Evolutionary conservation across 2,329 filamentous ascomycete species (phyloP).

Genomic region (Trichophaea hybrida): DNA sequence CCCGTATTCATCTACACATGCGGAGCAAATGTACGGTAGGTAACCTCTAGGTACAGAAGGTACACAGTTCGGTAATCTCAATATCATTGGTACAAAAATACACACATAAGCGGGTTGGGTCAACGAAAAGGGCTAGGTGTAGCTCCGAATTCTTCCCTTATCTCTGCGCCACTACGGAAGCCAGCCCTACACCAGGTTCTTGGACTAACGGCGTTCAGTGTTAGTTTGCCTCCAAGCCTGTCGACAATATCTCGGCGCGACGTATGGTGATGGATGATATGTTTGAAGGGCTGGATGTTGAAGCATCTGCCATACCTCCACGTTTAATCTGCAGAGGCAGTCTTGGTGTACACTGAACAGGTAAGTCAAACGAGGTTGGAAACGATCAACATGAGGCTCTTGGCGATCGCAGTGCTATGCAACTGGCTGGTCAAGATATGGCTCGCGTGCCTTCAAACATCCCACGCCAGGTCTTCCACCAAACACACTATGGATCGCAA

Average conservation of each 20-base stretch:
- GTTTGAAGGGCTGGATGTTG: background rate
- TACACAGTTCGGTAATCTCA: no score
- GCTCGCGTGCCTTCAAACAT: no score
- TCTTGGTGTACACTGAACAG: background rate
- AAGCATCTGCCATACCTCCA: background rate
- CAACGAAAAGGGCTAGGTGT: background rate
- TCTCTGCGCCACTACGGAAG: background rate
- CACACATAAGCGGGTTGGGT: no score
- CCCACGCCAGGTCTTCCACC: background rate
- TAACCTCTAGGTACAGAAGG: no score
- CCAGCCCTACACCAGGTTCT: background rate
- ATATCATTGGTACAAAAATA: no score
- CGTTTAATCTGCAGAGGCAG: no score
- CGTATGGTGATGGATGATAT: background rate
- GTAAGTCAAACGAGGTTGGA: background rate
- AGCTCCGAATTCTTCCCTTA: conserved; percentile 2
- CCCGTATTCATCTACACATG: no score
- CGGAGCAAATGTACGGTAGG: no score
- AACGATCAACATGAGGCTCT: background rate
- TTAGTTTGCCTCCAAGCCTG: background rate
- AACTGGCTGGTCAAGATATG: no score
- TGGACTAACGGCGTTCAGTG: background rate
- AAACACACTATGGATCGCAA: background rate
- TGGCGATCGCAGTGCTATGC: background rate
- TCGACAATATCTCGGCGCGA: background rate